Conservation (phyloP, 257 asterid genomes). For the Jaltomata sinuosa region DNA sequence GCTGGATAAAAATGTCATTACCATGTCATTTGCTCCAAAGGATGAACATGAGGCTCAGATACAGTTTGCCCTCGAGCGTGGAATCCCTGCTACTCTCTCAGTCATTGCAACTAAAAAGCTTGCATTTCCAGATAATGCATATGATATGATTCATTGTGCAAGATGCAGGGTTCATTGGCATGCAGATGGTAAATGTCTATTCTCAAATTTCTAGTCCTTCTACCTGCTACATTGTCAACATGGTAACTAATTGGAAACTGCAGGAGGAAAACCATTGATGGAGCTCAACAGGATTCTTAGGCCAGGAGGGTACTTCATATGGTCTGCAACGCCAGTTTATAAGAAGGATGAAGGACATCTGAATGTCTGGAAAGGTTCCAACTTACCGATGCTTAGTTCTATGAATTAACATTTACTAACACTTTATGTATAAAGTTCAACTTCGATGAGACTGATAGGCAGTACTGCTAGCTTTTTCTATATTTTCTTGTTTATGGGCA, state of each 20-base stretch:
- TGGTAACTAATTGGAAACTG: constrained; percentile 12
- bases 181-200: constrained; percentile 54
- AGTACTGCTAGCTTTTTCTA: background rate
- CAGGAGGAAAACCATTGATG: constrained; percentile 87
- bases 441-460: background rate
- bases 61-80: constrained; percentile 95
- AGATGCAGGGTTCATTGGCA: constrained; percentile 99
- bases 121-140: constrained; percentile 70
- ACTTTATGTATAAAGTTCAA: background rate
- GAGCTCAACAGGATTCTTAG: constrained; percentile 90
- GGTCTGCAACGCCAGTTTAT: constrained; percentile 99
- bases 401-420: background rate
- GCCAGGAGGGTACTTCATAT: constrained; percentile 93
- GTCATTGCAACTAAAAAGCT: constrained; percentile 86
- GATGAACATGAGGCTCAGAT: constrained; percentile 99
- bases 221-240: background rate
- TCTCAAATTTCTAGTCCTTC: constrained; percentile 1
- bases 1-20: constrained; percentile 64
- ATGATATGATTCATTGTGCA: constrained; percentile 88
- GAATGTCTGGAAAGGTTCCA: constrained; percentile 71
- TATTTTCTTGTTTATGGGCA: background rate
- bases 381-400: background rate
- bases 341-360: constrained; percentile 50
- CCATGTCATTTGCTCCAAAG: constrained; percentile 96
- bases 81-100: constrained; percentile 84